phyloP scores from a whole-genome alignment of 2,329 filamentous ascomycete genomes.

The Diaporthe vaccinii region DNA sequence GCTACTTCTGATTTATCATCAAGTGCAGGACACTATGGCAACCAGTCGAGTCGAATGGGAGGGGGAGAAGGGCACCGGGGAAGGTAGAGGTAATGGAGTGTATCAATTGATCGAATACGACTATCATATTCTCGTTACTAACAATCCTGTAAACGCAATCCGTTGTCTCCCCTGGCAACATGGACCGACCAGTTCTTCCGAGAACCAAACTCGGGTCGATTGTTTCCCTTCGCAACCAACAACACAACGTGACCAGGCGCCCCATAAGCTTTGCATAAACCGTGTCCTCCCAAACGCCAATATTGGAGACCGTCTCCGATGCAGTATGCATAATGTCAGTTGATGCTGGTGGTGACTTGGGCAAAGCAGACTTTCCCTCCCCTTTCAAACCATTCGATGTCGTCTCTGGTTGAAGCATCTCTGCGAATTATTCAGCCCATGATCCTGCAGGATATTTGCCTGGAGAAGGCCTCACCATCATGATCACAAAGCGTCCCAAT shows the following conservation, averaged over 20 bases:
- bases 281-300: constrained; percentile 13
- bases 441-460: neutral
- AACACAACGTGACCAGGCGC: neutral
- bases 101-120: neutral
- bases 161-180: neutral
- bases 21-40: neutral
- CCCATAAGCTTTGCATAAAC: neutral
- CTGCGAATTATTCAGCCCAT: neutral
- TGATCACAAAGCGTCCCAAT: neutral
- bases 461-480: neutral
- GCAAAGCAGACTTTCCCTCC: neutral
- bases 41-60: neutral
- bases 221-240: neutral
- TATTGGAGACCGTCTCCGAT: constrained; percentile 25
- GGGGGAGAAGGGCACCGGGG: neutral
- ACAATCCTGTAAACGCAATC: neutral
- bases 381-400: neutral
- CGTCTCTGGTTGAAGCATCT: neutral
- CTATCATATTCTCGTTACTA: neutral
- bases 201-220: neutral
- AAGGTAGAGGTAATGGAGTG: neutral
- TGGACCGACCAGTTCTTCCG: neutral
- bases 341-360: neutral
- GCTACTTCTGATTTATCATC: neutral
- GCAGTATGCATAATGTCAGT: constrained; percentile 22